A percentile compares a stretch with the other conserved stretches of the same genome.
These are phyloP conservation scores for Caryopteris hybrid DNA, from an alignment of 305 asterid genomes.

Conservation along the genomic window DNA sequence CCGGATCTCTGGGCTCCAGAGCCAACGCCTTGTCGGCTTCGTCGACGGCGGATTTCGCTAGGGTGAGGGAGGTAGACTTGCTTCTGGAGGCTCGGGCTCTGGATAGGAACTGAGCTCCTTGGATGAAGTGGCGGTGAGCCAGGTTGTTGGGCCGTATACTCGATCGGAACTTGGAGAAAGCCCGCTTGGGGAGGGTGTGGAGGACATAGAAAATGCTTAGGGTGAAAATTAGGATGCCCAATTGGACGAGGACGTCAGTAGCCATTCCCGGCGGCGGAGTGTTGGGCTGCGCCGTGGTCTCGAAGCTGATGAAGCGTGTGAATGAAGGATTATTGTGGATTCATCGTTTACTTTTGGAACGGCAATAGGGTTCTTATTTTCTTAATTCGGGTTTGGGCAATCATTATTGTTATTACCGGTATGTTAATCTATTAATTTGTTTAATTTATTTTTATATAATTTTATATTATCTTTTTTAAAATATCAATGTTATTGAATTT, in stretches of 20 bases:
- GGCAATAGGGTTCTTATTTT: background rate
- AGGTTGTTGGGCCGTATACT: slow-evolving; percentile 51
- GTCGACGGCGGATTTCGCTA: slow-evolving; percentile 65
- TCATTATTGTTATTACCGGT: too few relatives aligned
- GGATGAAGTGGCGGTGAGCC: slow-evolving; percentile 73
- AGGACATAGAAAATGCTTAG: slow-evolving; percentile 57
- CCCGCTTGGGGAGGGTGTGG: slow-evolving; percentile 55
- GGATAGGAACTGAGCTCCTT: slow-evolving; percentile 76
- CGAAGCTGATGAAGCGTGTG: background rate
- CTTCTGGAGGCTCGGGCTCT: slow-evolving; percentile 57
- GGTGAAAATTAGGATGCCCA: slow-evolving; percentile 44
- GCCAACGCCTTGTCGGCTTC: slow-evolving; percentile 80
- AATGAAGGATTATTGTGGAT: background rate
- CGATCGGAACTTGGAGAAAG: slow-evolving; percentile 55
- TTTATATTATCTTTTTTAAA: too few relatives aligned
- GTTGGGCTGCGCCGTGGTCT: slow-evolving; percentile 8
- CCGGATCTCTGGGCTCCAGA: slow-evolving; percentile 72
- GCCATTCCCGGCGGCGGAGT: slow-evolving; percentile 36
- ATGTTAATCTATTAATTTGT: too few relatives aligned
- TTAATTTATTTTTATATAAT: too few relatives aligned
- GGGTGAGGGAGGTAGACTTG: slow-evolving; percentile 46
- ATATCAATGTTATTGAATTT: too few relatives aligned
- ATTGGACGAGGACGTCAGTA: slow-evolving; percentile 41
- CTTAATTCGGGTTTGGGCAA: slow-evolving; percentile 4
- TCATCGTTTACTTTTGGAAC: background rate